These are phyloP conservation scores for Lactarius hengduanensis DNA, from an alignment of 768 basidiomycete genomes.

Conservation along the genomic window DNA sequence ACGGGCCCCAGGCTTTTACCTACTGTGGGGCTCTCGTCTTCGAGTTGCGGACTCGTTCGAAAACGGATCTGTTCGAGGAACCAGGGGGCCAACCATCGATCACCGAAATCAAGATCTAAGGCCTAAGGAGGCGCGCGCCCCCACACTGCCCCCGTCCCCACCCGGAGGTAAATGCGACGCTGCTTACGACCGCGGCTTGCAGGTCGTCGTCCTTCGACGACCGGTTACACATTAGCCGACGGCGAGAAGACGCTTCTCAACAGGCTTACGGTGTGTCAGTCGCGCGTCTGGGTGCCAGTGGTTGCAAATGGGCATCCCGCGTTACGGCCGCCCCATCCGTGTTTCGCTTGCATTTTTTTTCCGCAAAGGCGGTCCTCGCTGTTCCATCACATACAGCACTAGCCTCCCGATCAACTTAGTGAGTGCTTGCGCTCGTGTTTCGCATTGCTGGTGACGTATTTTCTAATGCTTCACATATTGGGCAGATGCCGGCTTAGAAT, in stretches of 20 bases:
- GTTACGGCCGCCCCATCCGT: background rate
- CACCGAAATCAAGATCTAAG: conserved; percentile 14
- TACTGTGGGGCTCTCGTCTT: background rate
- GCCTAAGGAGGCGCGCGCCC: background rate
- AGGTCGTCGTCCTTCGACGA: conserved; percentile 2
- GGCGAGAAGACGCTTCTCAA: conserved; percentile 6
- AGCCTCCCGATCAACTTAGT: background rate
- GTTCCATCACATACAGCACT: background rate
- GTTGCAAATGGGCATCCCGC: background rate
- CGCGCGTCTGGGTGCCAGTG: background rate
- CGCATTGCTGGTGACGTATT: background rate
- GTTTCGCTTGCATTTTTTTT: background rate
- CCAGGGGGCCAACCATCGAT: conserved; percentile 15
- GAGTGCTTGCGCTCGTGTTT: conserved; percentile 2
- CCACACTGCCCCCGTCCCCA: background rate
- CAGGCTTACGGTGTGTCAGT: background rate
- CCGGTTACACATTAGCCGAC: conserved; percentile 6
- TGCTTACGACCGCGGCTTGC: background rate
- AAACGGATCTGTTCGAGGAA: conserved; percentile 8
- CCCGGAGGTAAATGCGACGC: background rate
- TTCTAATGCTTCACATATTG: background rate
- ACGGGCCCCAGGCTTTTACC: background rate
- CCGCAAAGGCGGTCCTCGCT: background rate
- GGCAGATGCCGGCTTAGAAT: background rate
- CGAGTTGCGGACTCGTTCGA: conserved; percentile 2